Evolutionary conservation across 2,329 filamentous ascomycete species (phyloP), one percentile per base, ranked within the genome.

Genomic region (Stemphylium vesicarium): DNA sequence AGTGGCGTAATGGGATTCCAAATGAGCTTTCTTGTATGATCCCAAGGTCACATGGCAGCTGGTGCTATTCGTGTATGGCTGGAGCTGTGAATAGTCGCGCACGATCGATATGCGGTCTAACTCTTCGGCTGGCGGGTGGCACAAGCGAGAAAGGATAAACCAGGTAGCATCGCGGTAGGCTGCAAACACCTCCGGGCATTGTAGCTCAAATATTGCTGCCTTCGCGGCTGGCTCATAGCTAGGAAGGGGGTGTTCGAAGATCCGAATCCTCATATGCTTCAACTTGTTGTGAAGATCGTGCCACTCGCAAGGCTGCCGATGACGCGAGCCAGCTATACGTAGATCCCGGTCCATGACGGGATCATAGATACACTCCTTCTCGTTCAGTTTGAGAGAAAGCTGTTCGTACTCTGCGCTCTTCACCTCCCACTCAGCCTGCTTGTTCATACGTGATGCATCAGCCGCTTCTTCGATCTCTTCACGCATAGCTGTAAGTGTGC

Each of bases 121-220:
- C 20, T 50, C 47, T 4, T 48, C 43, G 1, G 36, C 35, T 26
- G 42, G 20, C 1, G 56, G 45, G 12, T 53, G 60, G n/a, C 62
- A 78, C 10, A 84, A 58, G 3, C 49, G 60, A 2, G 68, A 65
- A 0, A 84, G 18, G 3, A 86, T 76, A 3, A 59, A 64, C 81
- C 82, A 86, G 0, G 82, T 84, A 4, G 76, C 72, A 50, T 84
- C 78, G 11, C 85, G 77, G 65, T 86, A 88, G 0, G 71, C 67
- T 2, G 72, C 70, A 18, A 85, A 79, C 4, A 71, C 71, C 3
- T 60, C 29, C 0, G 85, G 84, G 18, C 76, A 73, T 0, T 48
- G 56, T 1, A 87, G 68, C 56, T 87, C 85, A 45, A 87, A 85
- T 0, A 86, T 57, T 0, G 83, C 69, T 0, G 74, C 75, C 29